Conservation (phyloP, 176 grass and related monocot genomes). For the Poa annua region DNA sequence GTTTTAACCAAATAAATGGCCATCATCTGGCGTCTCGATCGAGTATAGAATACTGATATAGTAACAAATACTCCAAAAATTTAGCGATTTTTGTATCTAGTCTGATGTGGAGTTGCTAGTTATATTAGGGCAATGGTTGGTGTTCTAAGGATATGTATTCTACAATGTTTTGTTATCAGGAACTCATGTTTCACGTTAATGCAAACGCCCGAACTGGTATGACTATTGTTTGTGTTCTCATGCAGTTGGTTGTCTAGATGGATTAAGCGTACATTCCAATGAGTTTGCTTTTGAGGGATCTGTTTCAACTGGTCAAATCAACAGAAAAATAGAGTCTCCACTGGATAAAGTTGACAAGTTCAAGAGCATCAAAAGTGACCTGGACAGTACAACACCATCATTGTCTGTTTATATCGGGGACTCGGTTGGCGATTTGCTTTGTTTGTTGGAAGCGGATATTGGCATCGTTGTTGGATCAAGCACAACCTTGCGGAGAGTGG, state of each 20-base stretch:
- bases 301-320: slow-evolving; percentile 86
- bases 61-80: background rate
- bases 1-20: background rate
- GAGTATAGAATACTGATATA: background rate
- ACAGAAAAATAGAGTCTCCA: slow-evolving; percentile 80
- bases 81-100: background rate
- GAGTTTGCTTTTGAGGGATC: slow-evolving; percentile 86
- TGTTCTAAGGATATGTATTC: background rate
- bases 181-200: background rate
- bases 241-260: slow-evolving; percentile 84
- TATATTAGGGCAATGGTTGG: background rate
- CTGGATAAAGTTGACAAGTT: slow-evolving; percentile 79
- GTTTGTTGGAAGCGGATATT: slow-evolving; percentile 91
- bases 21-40: slow-evolving; percentile 4
- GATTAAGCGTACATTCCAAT: slow-evolving; percentile 86
- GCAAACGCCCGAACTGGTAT: background rate
- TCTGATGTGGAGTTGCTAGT: background rate
- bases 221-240: slow-evolving; percentile 27
- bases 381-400: slow-evolving; percentile 17
- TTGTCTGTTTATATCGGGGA: slow-evolving; percentile 90
- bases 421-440: slow-evolving; percentile 90
- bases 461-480: slow-evolving; percentile 95
- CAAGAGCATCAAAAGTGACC: slow-evolving; percentile 56
- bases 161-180: background rate
- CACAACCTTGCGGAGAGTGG: slow-evolving; percentile 76